A percentile compares a stretch with the other conserved stretches of the same genome.
These are phyloP conservation scores for Ceratorhiza oryzae-sativae DNA, from an alignment of 1,284 basidiomycete species.

Conservation along the genomic window DNA sequence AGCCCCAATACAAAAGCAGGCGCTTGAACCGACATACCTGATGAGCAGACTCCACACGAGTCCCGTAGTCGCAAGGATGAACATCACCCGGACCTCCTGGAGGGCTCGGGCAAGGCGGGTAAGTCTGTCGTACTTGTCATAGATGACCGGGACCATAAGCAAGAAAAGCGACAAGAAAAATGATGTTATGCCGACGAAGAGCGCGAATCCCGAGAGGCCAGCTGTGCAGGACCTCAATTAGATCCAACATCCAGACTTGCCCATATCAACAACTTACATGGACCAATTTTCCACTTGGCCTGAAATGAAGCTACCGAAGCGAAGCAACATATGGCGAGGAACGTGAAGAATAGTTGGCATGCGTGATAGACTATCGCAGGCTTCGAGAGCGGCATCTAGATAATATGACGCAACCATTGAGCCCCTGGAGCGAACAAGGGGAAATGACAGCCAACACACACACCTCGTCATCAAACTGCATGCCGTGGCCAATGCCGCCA, in stretches of 20 bases:
- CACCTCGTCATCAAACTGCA: conserved; percentile 72
- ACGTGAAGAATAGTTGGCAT: conserved; percentile 85
- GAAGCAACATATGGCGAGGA: conserved; percentile 86
- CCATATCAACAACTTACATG: conserved; percentile 65
- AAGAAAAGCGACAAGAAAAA: conserved; percentile 77
- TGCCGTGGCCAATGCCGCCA: conserved; percentile 64
- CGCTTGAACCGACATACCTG: conserved; percentile 58
- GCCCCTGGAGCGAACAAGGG: conserved; percentile 44
- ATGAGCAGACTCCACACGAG: conserved; percentile 71
- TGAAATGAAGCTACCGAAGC: conserved; percentile 87
- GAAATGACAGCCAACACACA: conserved; percentile 49
- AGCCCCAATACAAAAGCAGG: neutral
- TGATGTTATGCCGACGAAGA: conserved; percentile 75
- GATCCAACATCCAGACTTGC: neutral
- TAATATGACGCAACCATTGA: conserved; percentile 41
- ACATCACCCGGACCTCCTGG: conserved; percentile 77
- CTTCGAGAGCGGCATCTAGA: conserved; percentile 87
- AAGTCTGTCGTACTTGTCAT: conserved; percentile 85
- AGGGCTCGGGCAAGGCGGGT: conserved; percentile 77
- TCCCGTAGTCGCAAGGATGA: conserved; percentile 78
- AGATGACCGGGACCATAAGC: conserved; percentile 77
- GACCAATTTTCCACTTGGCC: conserved; percentile 78
- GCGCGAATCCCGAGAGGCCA: conserved; percentile 82
- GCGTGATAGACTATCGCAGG: conserved; percentile 75
- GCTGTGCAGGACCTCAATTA: conserved; percentile 57